Base-by-base conservation (phyloP, 768 basidiomycete genomes). In the Auricularia sp. region DNA sequence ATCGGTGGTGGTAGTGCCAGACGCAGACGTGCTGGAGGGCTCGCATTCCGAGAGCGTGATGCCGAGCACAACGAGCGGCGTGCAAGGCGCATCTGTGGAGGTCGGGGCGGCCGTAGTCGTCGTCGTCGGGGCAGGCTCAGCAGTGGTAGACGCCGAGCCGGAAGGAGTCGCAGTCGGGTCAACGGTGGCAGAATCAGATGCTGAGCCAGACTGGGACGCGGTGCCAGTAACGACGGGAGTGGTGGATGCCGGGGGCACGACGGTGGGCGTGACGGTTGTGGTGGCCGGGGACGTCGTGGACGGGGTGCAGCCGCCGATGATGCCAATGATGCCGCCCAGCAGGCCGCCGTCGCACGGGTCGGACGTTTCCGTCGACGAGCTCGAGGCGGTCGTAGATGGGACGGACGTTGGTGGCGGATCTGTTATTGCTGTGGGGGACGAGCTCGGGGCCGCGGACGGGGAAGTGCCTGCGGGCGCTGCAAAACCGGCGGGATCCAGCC, bases 81-180 rank as follows among this genome's bases (percentile, higher is more conserved):
- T 59, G 56, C 56, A 59, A 42, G 39, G 29, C 29, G 29, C 39
- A 21, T 59, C 56, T 7, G 56, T 21, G 13, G 63, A 35, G 54
- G 65, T 56, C 11, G 47, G 29, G 10, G 66, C 45, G 16, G 66
- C 45, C 39, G 69, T 34, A 8, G 68, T 63, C 1, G 75, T 65
- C 18, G 75, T 63, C 5, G 81, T 73, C 2, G 77, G 73, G 47
- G 81, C 68, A 0, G 80, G 75, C 1, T 77, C 74, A 69, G 77
- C 77, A 11, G 80, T 78, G 29, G 81, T 73, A 63, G 81, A 82
- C 0, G 79, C 75, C 13, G 81, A 74, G 36, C 74, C 78, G 0
- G 81, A 77, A 45, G 77, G 73, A 63, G 73, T 73, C 56, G 59
- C 56, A 39, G 66, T 61, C 14, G 51, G 34, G 18, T 64, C 47